Base-by-base conservation (phyloP, 2,329 filamentous ascomycete species). In the Arthroderma sp. region DNA sequence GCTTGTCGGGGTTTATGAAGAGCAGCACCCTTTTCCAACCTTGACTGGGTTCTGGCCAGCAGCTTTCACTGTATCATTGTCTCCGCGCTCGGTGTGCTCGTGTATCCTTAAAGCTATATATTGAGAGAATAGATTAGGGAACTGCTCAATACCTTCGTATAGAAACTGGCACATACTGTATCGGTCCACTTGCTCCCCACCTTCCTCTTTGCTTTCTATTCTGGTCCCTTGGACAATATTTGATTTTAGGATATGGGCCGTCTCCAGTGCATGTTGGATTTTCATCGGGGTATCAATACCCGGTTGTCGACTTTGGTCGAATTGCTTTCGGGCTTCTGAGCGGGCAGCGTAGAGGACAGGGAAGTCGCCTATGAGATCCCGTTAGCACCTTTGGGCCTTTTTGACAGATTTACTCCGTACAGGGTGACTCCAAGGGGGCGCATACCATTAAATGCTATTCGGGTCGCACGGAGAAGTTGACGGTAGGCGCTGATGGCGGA, bases 31-130 rank as follows among this genome's bases (percentile, higher is more conserved):
- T 63, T 74, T 73, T 47, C 72, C 70, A 56, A 73, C 66, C 64
- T 73, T 74, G 38, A 73, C 68, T 17, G 65, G 62, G 63, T 71
- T 64, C 47, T 51, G 23, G 35, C 66, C 65, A 1, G 73, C 77
- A 1, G 79, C 78, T 73, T 91, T 94, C 66, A 96, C 82, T 35
- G 85, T 88, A 65, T 96, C 90, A 68, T 98, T 98, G 73, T 97
- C 87, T 56, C 93, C 90, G 63, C 88, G 80, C 72, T 98, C 91
- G 31, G 86, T 98, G 63, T 95, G 77, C 60, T 95, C 81, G 70
- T 97, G 93, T 73, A 98, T 96, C 55, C 85, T 81, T 58, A 97
- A 75, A 68, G 86, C 90, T 96, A 64, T 63, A 64, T 8, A 15
- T 54, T 39, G 31, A 33, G 31, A 33, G 43, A 21, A 38, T 4